A percentile compares a stretch with the other conserved stretches of the same genome.
Evolutionary conservation across 2,329 filamentous ascomycete species (phyloP).

Genomic region (Xylaria sp.): DNA sequence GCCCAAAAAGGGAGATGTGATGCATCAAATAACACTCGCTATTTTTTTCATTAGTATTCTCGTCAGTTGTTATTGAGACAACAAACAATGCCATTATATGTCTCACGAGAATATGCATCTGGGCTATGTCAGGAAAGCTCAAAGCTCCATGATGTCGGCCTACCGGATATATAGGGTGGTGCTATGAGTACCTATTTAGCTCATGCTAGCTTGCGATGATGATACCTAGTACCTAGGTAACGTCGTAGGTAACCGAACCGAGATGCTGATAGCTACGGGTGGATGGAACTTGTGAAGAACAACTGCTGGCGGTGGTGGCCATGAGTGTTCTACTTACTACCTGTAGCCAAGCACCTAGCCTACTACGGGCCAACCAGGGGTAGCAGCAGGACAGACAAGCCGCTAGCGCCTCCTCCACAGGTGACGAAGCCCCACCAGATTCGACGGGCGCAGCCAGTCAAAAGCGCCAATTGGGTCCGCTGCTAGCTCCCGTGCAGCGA

Average conservation of each 20-base stretch:
- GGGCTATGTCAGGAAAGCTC: neutral
- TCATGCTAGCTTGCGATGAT: conserved; percentile 30
- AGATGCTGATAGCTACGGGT: conserved; percentile 26
- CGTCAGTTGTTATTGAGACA: neutral
- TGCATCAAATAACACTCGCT: conserved; percentile 24
- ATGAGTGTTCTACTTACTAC: neutral
- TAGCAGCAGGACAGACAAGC: conserved; percentile 30
- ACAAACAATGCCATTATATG: neutral
- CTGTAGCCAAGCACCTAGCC: neutral
- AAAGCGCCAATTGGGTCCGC: conserved; percentile 42
- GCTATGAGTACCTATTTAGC: neutral
- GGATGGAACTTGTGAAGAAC: conserved; percentile 27
- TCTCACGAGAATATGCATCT: neutral
- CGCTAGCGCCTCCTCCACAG: conserved; percentile 34
- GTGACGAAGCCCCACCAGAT: conserved; percentile 31
- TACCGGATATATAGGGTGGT: conserved; percentile 3
- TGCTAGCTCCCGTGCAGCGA: conserved; percentile 27
- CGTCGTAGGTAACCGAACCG: conserved; percentile 21
- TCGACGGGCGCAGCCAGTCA: conserved; percentile 38
- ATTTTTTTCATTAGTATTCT: neutral
- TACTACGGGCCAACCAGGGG: conserved; percentile 12
- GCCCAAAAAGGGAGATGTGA: conserved; percentile 6
- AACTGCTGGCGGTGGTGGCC: neutral
- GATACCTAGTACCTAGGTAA: neutral
- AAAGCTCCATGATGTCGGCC: conserved; percentile 3